Evolutionary conservation across 2,329 filamentous ascomycete genomes (phyloP).

Genomic region (Neopestalotiopsis sp.): DNA sequence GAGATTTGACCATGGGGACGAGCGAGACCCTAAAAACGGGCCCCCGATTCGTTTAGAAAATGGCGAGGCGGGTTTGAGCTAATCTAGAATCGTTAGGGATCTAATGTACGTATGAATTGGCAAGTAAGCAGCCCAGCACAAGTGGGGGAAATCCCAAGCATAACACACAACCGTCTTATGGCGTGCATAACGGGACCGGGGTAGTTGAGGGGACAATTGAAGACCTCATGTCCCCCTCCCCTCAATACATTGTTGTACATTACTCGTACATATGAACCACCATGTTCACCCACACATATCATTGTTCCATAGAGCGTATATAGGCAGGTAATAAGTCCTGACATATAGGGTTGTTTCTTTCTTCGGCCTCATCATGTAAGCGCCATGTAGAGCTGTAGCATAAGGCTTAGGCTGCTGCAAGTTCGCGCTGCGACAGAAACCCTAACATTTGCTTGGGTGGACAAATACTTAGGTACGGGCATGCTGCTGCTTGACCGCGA

Average conservation of each 20-base stretch:
- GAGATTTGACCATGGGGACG: background rate
- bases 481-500: too few species aligned
- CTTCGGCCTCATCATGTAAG: background rate
- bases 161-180: background rate
- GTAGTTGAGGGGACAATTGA: background rate
- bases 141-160: background rate
- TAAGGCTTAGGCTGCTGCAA: too few species aligned
- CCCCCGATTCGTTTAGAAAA: background rate
- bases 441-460: too few species aligned
- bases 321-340: background rate
- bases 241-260: too few species aligned
- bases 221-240: too few species aligned
- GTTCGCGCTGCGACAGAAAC: too few species aligned
- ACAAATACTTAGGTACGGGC: too few species aligned
- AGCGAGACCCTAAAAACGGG: background rate
- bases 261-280: too few species aligned
- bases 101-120: constrained; percentile 1
- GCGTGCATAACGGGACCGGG: background rate
- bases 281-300: too few species aligned
- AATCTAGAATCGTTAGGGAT: background rate
- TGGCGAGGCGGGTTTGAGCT: background rate
- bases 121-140: background rate
- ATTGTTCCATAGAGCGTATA: too few species aligned
- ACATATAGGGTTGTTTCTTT: background rate
- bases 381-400: too few species aligned